Evolutionary conservation across 2,329 filamentous ascomycete genomes (phyloP), one percentile per base, ranked within the genome.

Genomic region (Aspergillus unguis): DNA sequence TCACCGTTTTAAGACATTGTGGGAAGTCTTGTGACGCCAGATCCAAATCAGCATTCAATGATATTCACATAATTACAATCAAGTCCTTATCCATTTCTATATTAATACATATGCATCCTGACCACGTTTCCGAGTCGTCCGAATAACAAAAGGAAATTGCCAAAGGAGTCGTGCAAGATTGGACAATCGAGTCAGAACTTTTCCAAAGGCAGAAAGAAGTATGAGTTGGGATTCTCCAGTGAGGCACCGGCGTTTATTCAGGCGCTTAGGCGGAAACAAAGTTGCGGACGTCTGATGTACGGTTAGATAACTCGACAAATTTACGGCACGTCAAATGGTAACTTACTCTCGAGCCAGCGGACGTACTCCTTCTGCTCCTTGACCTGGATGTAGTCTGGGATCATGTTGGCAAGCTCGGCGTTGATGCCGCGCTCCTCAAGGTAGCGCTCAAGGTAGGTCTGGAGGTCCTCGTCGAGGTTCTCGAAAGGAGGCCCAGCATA

Each of bases 281-380:
- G 58, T 76, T 78, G 84, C 92, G 94, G 74, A 96, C 82, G 69
- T 88, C 88, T 82, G 41, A 6, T 44, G 50, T 45, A 32, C 3
- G 3, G 45, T 62, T 59, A 61, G 58, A 41, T 26, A 36, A n/a
- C 17, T 43, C 3, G 6, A 26, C 26, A 27, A 11, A 8, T 23
- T 1, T n/a, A n/a, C 17, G 17, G 17, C 17, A 17, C 17, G 17
- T 42, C 8, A 23, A 25, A 44, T 9, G 3, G 50, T 29, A 49
- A 66, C 79, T 73, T 72, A 82, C 81, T 84, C 73, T 85, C 82
- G 72, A 99, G 78, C 94, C 95, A 99, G 61, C 82, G 78, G 57
- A 95, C 78, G 75, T 99, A 99, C 81, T 99, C 94, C 77, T 85
- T 88, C 84, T 97, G 92, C 84, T 99, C 94, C 86, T 99, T 99